A percentile compares a stretch with the other conserved stretches of the same genome.
Evolutionary conservation across 768 basidiomycete species (phyloP).

Genomic region (Cyclocybe cylindracea): DNA sequence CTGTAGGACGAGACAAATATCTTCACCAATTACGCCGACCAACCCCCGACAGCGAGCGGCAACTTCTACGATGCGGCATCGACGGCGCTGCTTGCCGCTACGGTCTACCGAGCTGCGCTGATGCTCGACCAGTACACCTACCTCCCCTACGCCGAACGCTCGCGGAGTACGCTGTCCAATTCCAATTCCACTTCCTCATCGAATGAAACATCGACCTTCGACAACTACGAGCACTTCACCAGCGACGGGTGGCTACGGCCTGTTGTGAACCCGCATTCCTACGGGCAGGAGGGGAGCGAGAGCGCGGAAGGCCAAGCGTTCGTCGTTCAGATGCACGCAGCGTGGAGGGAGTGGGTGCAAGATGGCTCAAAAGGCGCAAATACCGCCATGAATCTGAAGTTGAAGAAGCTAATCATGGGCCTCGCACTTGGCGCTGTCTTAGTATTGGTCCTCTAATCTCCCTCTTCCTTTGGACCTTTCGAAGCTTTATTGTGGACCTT

Average conservation of each 20-base stretch:
- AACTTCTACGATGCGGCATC: slow-evolving; percentile 76
- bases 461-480: too few species aligned
- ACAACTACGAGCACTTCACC: slow-evolving; percentile 19
- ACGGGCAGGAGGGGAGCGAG: slow-evolving; percentile 42
- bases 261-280: slow-evolving; percentile 72
- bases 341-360: slow-evolving; percentile 73
- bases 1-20: slow-evolving; percentile 45
- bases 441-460: too few species aligned
- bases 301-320: slow-evolving; percentile 85
- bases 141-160: slow-evolving; percentile 59
- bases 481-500: too few species aligned
- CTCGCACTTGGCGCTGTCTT: too few species aligned
- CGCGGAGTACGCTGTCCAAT: slow-evolving; percentile 42
- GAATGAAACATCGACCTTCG: slow-evolving; percentile 12
- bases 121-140: slow-evolving; percentile 48
- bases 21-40: slow-evolving; percentile 75
- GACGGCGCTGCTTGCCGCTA: slow-evolving; percentile 73
- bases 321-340: slow-evolving; percentile 71
- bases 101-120: slow-evolving; percentile 73
- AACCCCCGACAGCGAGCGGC: slow-evolving; percentile 30
- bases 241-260: slow-evolving; percentile 66
- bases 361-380: slow-evolving; percentile 56
- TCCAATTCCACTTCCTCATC: slow-evolving; percentile 17
- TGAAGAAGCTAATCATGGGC: too few species aligned
- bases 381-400: slow-evolving; percentile 18